These are phyloP conservation scores for Lepiota subincarnata DNA, from an alignment of 768 basidiomycete genomes.

Conservation along the genomic window DNA sequence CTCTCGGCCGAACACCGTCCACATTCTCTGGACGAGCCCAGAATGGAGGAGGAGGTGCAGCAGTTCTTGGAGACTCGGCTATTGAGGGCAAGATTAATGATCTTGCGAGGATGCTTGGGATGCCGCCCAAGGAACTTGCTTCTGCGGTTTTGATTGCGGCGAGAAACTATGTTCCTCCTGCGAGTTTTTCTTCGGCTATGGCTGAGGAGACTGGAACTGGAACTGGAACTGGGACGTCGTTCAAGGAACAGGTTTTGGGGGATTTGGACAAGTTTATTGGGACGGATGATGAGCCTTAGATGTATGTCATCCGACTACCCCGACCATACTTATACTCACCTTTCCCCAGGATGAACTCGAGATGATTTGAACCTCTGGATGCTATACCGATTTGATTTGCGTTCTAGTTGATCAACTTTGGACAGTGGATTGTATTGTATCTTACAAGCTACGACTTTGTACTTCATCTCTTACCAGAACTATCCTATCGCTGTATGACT, in stretches of 20 bases:
- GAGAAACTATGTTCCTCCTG: slow-evolving; percentile 54
- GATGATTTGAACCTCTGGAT: too few species aligned
- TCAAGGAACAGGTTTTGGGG: slow-evolving; percentile 26
- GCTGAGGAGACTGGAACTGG: slow-evolving; percentile 44
- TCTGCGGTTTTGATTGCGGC: slow-evolving; percentile 60
- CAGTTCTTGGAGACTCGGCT: slow-evolving; percentile 16
- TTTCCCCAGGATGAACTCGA: too few species aligned
- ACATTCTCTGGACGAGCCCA: slow-evolving; percentile 2
- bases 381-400: too few species aligned
- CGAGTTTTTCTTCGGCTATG: slow-evolving; percentile 53
- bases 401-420: too few species aligned
- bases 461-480: too few species aligned
- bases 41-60: background rate
- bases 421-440: too few species aligned
- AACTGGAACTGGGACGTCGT: slow-evolving; percentile 32
- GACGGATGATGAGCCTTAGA: slow-evolving; percentile 43
- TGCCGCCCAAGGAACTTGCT: slow-evolving; percentile 57
- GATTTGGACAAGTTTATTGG: slow-evolving; percentile 41
- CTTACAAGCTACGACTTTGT: too few species aligned
- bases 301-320: background rate
- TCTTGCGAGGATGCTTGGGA: slow-evolving; percentile 58
- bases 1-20: slow-evolving; percentile 34
- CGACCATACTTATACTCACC: background rate
- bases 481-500: too few species aligned
- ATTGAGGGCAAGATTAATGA: slow-evolving; percentile 57